Evolutionary conservation across 306 rosid genomes (phyloP).

Genomic region (Prunus fruticosa): DNA sequence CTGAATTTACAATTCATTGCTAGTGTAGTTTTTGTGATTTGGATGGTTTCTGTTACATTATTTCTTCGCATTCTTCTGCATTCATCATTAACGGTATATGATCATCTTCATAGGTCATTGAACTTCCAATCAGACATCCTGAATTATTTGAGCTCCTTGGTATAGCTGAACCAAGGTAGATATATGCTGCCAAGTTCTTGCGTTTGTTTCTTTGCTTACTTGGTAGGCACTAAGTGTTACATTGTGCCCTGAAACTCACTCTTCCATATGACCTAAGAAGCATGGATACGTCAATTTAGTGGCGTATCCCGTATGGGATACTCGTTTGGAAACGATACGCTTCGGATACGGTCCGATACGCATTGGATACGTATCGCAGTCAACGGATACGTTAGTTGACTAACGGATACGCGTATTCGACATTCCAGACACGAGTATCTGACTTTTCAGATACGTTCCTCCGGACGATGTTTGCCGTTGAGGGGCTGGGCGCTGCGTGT

Average conservation of each 20-base stretch:
- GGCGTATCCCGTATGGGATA: too few relatives aligned
- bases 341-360: too few relatives aligned
- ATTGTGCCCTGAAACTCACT: conserved; percentile 8
- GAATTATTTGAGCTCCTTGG: conserved; percentile 99
- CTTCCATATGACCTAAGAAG: too few relatives aligned
- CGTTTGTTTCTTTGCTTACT: not conserved
- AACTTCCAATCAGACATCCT: conserved; percentile 95
- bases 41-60: not conserved
- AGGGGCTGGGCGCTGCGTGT: too few relatives aligned
- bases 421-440: too few relatives aligned
- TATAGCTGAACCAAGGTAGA: conserved; percentile 98
- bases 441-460: too few relatives aligned
- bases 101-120: conserved; percentile 72
- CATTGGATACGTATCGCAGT: too few relatives aligned
- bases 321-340: too few relatives aligned
- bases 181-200: not conserved
- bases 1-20: conserved; percentile 5
- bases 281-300: too few relatives aligned
- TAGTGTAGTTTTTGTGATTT: not conserved
- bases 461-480: too few relatives aligned
- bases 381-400: too few relatives aligned
- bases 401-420: too few relatives aligned
- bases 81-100: not conserved
- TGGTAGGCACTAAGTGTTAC: not conserved
- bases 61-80: conserved; percentile 6